Conservation (phyloP, 306 rosid genomes). For the Trifolium repens region DNA sequence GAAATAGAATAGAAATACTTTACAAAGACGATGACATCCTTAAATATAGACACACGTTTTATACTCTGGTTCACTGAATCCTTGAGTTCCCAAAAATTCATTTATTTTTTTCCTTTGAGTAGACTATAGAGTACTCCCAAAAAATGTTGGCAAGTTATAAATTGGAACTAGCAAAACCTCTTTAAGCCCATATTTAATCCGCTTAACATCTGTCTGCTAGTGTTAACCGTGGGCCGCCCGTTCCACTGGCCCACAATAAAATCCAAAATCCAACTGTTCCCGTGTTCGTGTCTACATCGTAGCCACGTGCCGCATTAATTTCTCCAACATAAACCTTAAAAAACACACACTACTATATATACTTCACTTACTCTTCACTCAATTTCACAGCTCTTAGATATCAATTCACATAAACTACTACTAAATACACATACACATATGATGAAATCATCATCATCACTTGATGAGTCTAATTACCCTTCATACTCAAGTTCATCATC, state of each 20-base stretch:
- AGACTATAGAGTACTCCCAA: not conserved
- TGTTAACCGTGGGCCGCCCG: slow-evolving; percentile 35
- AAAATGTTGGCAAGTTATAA: not conserved
- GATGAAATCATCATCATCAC: not conserved
- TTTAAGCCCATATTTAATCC: too few relatives aligned
- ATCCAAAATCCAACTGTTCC: slow-evolving; percentile 18
- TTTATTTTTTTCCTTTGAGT: not conserved
- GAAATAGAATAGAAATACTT: too few relatives aligned
- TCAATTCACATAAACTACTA: not conserved
- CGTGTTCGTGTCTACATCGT: slow-evolving; percentile 50
- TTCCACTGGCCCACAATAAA: not conserved
- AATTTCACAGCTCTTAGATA: not conserved
- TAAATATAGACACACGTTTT: not conserved
- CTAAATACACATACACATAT: not conserved
- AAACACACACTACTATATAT: not conserved
- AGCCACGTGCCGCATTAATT: slow-evolving; percentile 40
- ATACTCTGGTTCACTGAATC: not conserved
- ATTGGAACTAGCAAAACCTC: not conserved
- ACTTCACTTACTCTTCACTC: slow-evolving; percentile 2
- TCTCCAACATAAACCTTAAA: not conserved
- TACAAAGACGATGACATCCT: too few relatives aligned
- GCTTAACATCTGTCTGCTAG: too few relatives aligned
- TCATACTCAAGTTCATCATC: slow-evolving; percentile 20
- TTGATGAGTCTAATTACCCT: not conserved
- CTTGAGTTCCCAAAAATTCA: not conserved